Percentiles rank a stretch among this genome's conserved stretches.
These are phyloP conservation scores for Colletotrichum sp. DNA, from an alignment of 2,329 filamentous ascomycete species.

Conservation along the genomic window DNA sequence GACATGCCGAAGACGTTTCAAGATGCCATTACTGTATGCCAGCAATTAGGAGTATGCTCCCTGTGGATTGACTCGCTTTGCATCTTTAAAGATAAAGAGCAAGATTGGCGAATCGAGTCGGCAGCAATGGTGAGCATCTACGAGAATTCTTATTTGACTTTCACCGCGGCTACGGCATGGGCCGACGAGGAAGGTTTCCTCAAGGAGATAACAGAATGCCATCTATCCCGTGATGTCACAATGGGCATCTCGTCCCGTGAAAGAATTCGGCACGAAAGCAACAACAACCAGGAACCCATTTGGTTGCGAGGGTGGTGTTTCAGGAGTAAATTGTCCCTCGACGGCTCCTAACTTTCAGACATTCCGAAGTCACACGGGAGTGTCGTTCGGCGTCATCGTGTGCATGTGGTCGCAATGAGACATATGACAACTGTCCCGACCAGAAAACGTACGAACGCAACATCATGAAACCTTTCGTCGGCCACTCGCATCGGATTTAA, in stretches of 20 bases:
- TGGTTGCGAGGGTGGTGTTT: not conserved
- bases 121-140: not conserved
- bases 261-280: not conserved
- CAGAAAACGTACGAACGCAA: not conserved
- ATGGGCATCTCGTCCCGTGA: not conserved
- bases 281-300: not conserved
- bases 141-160: not conserved
- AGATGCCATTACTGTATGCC: slow-evolving; percentile 22
- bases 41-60: slow-evolving; percentile 17
- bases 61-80: slow-evolving; percentile 29
- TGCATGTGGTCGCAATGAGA: not conserved
- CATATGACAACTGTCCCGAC: not conserved
- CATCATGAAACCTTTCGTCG: not conserved
- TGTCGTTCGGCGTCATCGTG: not conserved
- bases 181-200: not conserved
- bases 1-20: slow-evolving; percentile 15
- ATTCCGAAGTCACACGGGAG: not conserved
- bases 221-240: not conserved
- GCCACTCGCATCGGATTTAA: not conserved
- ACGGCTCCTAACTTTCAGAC: not conserved
- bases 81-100: slow-evolving; percentile 23
- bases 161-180: not conserved
- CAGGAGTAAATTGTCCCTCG: not conserved
- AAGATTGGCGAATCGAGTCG: slow-evolving; percentile 19
- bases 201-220: not conserved